Percentiles rank a stretch among this genome's conserved stretches.
Conservation (phyloP, 257 asterid genomes). For the Henckelia pumila region DNA sequence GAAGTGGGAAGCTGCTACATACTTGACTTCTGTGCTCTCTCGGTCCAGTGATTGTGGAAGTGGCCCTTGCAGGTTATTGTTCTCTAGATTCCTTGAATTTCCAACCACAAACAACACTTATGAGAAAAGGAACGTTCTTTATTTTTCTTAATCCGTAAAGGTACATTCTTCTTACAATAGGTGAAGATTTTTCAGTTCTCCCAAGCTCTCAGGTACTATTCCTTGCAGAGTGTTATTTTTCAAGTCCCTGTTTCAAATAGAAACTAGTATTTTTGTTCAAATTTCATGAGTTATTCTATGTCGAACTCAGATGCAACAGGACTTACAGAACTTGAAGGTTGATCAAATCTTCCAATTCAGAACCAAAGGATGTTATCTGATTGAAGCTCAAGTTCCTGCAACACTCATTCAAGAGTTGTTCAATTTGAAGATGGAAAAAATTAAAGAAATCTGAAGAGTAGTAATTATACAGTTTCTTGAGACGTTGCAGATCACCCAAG, state of each 20-base stretch:
- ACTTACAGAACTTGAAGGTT: conserved; percentile 90
- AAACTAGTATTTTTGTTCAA: background rate
- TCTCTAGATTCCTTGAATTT: conserved; percentile 64
- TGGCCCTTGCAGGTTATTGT: conserved; percentile 83
- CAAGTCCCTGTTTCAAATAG: conserved; percentile 58
- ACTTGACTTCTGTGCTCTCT: conserved; percentile 74
- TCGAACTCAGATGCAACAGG: conserved; percentile 13
- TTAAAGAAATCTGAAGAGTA: conserved; percentile 24
- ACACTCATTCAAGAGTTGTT: conserved; percentile 1
- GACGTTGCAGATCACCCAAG: conserved; percentile 85
- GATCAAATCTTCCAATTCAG: conserved; percentile 78
- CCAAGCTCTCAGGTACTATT: conserved; percentile 68
- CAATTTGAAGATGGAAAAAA: no score
- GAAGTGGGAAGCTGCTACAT: conserved; percentile 15
- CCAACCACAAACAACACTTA: background rate
- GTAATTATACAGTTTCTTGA: conserved; percentile 63
- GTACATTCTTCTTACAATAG: conserved; percentile 53
- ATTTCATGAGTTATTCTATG: background rate
- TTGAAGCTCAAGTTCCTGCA: conserved; percentile 95
- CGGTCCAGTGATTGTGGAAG: conserved; percentile 80
- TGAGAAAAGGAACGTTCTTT: conserved; percentile 27
- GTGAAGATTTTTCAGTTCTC: conserved; percentile 71
- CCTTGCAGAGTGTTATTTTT: conserved; percentile 82
- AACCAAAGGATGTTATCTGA: conserved; percentile 71
- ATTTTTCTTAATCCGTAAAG: no score